Conservation (phyloP, 164 flowering plant genomes). For the Aristolochia contorta region DNA sequence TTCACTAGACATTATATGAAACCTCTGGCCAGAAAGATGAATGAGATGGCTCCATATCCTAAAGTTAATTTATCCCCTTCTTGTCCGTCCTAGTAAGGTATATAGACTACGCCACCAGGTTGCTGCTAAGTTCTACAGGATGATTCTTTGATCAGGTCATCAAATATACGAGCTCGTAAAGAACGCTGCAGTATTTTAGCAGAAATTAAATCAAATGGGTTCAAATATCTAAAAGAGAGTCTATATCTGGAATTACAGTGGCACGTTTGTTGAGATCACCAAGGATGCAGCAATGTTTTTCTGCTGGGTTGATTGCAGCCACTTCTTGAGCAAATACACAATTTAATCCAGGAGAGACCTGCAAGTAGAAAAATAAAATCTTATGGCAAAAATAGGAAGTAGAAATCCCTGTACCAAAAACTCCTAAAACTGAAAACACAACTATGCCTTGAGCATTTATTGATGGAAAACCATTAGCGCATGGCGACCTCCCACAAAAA, state of each 20-base stretch:
- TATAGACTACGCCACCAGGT: too few relatives aligned
- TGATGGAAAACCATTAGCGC: not conserved
- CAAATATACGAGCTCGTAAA: too few relatives aligned
- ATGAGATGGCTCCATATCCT: too few relatives aligned
- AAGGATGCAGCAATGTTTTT: slow-evolving; percentile 35
- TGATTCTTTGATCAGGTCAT: too few relatives aligned
- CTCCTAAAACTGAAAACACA: not conserved
- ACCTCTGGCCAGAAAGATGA: too few relatives aligned
- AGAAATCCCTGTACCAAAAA: not conserved
- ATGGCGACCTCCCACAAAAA: not conserved
- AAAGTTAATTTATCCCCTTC: too few relatives aligned
- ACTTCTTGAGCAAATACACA: slow-evolving; percentile 37
- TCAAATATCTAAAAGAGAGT: slow-evolving; percentile 3
- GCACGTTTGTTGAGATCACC: slow-evolving; percentile 43
- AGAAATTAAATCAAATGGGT: too few relatives aligned
- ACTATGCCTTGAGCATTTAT: not conserved
- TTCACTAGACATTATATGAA: too few relatives aligned
- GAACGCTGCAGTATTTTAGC: too few relatives aligned
- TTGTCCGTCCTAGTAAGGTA: too few relatives aligned
- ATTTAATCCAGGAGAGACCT: slow-evolving; percentile 72
- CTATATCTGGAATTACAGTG: slow-evolving; percentile 49
- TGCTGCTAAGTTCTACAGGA: too few relatives aligned
- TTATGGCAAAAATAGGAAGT: too few relatives aligned
- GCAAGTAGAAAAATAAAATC: slow-evolving; percentile 15
- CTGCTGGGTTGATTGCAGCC: slow-evolving; percentile 40